Evolutionary conservation across 2,329 filamentous ascomycete species (phyloP).

Genomic region (Alternaria burnsii): DNA sequence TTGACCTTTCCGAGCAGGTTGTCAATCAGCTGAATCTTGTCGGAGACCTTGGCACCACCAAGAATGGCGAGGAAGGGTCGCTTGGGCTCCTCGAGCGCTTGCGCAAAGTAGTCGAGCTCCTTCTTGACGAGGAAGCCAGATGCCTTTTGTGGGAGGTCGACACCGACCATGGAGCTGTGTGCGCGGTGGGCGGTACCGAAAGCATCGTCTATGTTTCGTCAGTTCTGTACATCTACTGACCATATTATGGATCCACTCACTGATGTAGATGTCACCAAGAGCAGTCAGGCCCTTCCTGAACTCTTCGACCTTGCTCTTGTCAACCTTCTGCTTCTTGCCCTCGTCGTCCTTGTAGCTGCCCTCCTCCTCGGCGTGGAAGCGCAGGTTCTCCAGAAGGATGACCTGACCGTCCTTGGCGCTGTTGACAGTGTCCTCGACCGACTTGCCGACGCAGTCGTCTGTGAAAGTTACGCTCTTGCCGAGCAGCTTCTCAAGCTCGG

Average conservation of each 20-base stretch:
- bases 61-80: conserved; percentile 98
- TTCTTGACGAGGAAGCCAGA: conserved; percentile 99
- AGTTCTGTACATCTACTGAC: conserved; percentile 23
- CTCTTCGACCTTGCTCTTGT: conserved; percentile 88
- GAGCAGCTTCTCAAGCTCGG: conserved; percentile 90
- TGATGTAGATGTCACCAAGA: conserved; percentile 95
- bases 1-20: conserved; percentile 98
- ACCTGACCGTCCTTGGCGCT: conserved; percentile 82
- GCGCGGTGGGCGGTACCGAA: conserved; percentile 98
- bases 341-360: conserved; percentile 92
- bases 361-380: conserved; percentile 98
- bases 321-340: conserved; percentile 97
- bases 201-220: conserved; percentile 76
- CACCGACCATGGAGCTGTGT: conserved; percentile 98
- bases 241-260: conserved; percentile 60
- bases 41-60: conserved; percentile 96
- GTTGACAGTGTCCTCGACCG: conserved; percentile 90
- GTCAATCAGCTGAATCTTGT: conserved; percentile 99
- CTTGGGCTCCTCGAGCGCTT: conserved; percentile 91
- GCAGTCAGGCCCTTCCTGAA: conserved; percentile 96
- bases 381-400: conserved; percentile 94
- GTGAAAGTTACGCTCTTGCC: conserved; percentile 86
- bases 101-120: conserved; percentile 98
- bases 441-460: conserved; percentile 86
- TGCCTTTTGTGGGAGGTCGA: conserved; percentile 94